Percentiles rank a stretch among this genome's conserved stretches.
These are phyloP conservation scores for Canavalia gladiata DNA, from an alignment of 306 rosid genomes.

Conservation along the genomic window DNA sequence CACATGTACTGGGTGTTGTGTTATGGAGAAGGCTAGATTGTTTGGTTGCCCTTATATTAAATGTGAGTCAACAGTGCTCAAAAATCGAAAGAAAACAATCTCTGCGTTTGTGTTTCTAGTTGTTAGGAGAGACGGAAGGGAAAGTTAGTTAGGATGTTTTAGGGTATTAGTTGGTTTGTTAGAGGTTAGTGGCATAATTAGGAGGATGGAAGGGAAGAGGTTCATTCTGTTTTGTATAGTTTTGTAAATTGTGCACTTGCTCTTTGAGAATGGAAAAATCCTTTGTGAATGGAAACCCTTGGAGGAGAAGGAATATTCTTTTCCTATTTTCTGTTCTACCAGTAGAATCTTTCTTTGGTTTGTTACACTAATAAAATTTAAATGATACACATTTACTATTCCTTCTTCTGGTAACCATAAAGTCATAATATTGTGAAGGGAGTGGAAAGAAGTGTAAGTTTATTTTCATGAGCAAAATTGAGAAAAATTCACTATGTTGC, in stretches of 20 bases:
- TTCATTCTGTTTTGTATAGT: no score
- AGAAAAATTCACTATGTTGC: background rate
- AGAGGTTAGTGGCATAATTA: no score
- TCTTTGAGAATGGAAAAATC: no score
- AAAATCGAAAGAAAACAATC: background rate
- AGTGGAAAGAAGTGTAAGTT: background rate
- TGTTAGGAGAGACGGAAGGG: no score
- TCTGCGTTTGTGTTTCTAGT: background rate
- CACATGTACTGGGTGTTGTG: background rate
- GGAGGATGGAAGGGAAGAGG: no score
- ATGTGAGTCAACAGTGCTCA: background rate
- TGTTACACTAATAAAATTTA: background rate
- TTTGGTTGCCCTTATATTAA: background rate
- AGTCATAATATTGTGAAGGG: background rate
- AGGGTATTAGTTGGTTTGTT: no score
- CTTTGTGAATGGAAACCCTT: no score
- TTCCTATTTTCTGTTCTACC: no score
- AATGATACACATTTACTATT: conserved; percentile 14
- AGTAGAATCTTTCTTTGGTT: no score
- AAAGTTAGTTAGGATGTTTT: no score
- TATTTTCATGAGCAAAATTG: background rate
- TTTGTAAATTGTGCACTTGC: no score
- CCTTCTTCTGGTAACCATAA: background rate
- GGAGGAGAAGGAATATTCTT: no score
- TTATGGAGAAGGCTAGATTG: conserved; percentile 6